Evolutionary conservation across 2,329 filamentous ascomycete genomes (phyloP).

Genomic region (Penicillium sp.): DNA sequence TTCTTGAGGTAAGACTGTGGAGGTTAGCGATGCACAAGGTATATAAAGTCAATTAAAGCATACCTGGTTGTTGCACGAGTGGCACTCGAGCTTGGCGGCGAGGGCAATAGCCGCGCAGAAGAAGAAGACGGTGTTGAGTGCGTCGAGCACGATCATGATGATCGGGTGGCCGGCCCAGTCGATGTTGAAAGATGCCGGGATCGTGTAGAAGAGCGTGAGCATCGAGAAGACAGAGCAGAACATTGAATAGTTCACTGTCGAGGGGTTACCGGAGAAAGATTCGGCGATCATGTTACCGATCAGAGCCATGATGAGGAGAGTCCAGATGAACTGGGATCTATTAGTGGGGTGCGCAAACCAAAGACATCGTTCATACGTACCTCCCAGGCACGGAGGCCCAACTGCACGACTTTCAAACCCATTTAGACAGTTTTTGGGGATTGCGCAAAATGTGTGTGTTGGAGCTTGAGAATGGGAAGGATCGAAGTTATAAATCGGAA

Average conservation of each 20-base stretch:
- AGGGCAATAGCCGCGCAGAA: slow-evolving; percentile 51
- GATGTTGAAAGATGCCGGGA: slow-evolving; percentile 45
- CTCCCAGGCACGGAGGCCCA: slow-evolving; percentile 37
- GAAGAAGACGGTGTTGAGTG: slow-evolving; percentile 51
- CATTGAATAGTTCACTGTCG: slow-evolving; percentile 58
- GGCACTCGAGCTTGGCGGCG: slow-evolving; percentile 47
- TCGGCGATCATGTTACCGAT: slow-evolving; percentile 64
- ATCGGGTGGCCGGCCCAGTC: slow-evolving; percentile 45
- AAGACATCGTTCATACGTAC: slow-evolving; percentile 19
- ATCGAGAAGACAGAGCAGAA: slow-evolving; percentile 51
- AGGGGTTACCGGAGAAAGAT: slow-evolving; percentile 54
- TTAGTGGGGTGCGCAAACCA: not conserved
- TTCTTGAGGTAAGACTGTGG: slow-evolving; percentile 39
- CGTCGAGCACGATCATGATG: slow-evolving; percentile 47
- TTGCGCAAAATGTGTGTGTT: slow-evolving; percentile 2
- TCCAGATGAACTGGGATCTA: slow-evolving; percentile 56
- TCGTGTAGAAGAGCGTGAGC: slow-evolving; percentile 51
- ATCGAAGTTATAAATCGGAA: slow-evolving; percentile 31
- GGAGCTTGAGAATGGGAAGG: slow-evolving; percentile 2
- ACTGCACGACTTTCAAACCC: slow-evolving; percentile 28
- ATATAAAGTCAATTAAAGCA: slow-evolving; percentile 14
- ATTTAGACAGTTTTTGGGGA: slow-evolving; percentile 21
- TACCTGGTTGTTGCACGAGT: slow-evolving; percentile 51
- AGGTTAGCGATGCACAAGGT: slow-evolving; percentile 2
- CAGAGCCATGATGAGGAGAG: slow-evolving; percentile 61